Evolutionary conservation across 2,329 filamentous ascomycete genomes (phyloP), one percentile per base, ranked within the genome.

Genomic region (Aspergillus pseudoglaucus): DNA sequence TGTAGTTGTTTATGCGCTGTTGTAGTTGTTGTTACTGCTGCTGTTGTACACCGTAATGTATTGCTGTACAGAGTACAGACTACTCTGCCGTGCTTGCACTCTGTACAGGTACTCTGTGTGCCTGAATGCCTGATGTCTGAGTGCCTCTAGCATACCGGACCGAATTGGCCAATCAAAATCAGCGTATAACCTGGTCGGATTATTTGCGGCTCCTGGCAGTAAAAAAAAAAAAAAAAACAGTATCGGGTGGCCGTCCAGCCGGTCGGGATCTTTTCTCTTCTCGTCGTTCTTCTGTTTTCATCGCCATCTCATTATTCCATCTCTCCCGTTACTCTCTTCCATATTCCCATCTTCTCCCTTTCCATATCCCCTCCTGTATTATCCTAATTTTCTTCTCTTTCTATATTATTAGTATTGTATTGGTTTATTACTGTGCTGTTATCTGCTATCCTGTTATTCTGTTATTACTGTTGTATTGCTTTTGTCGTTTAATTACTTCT

Each of bases 311-410:
- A n/a, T n/a, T n/a, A n/a, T n/a, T n/a, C 46, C 39, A 38, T 49
- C 37, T 44, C 41, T 23, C 46, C 44, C 33, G 33, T 50, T 50
- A 44, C 44, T 47, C 48, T 51, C 47, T 47, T 48, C 55, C 47
- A 35, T 47, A 15, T 37, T 17, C 54, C 47, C 47, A 44, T 47
- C 48, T 45, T 44, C 37, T 43, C 18, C 37, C 37, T 42, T 44
- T 40, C 47, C 49, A 44, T 48, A 41, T 8, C 14, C 20, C 15
- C 10, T 51, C 50, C 48, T 42, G 47, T 48, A 44, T 48, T 38
- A 39, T 40, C 42, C 50, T 45, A 52, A 17, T 22, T 53, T 25
- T 59, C 45, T 50, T 53, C 47, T 56, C 41, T 39, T 49, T 45
- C 46, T 47, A 46, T 48, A 33, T 42, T 42, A 38, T 27, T 23